Percentiles rank a stretch among this genome's conserved stretches.
These are phyloP conservation scores for Penicillium sp. DNA, from an alignment of 2,329 filamentous ascomycete genomes.

Conservation along the genomic window DNA sequence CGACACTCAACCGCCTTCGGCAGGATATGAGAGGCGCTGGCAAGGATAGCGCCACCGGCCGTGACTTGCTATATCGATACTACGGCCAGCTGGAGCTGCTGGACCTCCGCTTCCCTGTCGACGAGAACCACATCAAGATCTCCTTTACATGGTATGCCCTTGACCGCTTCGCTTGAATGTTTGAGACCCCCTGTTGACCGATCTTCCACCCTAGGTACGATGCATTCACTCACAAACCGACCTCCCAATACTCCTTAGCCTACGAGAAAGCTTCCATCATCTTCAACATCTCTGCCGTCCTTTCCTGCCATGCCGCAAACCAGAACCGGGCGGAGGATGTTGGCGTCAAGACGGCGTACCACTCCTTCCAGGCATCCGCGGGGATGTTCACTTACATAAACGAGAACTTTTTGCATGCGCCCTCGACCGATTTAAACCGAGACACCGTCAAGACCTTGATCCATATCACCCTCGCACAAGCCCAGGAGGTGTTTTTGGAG, in stretches of 20 bases:
- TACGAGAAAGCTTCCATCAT: constrained; percentile 99
- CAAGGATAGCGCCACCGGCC: constrained; percentile 91
- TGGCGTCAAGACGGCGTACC: constrained; percentile 93
- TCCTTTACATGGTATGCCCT: constrained; percentile 86
- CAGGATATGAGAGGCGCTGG: constrained; percentile 99
- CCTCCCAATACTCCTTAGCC: constrained; percentile 91
- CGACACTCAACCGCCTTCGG: constrained; percentile 87
- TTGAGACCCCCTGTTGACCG: constrained; percentile 9
- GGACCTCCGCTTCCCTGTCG: constrained; percentile 92
- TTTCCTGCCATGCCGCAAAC: constrained; percentile 92
- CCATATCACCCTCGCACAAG: constrained; percentile 89
- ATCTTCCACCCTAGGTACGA: constrained; percentile 73
- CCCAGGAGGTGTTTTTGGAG: constrained; percentile 95
- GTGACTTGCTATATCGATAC: constrained; percentile 94
- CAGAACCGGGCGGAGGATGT: constrained; percentile 92
- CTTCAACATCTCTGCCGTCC: constrained; percentile 97
- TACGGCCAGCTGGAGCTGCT: constrained; percentile 96
- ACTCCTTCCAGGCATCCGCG: constrained; percentile 96
- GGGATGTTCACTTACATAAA: constrained; percentile 99
- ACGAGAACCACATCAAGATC: constrained; percentile 99
- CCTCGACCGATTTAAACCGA: constrained; percentile 91
- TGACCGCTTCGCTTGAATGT: background rate
- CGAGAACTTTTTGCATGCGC: constrained; percentile 97
- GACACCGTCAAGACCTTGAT: constrained; percentile 97
- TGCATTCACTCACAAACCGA: constrained; percentile 99